These are phyloP conservation scores for Trichoderma hamatum DNA, from an alignment of 2,329 filamentous ascomycete species.

Conservation along the genomic window DNA sequence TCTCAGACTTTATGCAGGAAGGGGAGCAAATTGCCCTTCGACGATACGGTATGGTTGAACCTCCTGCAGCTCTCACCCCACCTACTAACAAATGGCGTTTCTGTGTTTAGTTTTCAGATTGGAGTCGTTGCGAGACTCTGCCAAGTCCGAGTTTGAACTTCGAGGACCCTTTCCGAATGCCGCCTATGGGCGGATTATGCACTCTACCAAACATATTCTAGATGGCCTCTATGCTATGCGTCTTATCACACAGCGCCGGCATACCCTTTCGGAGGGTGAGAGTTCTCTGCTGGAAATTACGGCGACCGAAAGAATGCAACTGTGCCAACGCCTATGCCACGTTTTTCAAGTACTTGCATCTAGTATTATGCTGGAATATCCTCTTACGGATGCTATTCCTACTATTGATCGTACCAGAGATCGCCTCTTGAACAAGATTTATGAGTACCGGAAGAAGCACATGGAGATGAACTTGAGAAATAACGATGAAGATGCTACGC, in stretches of 20 bases:
- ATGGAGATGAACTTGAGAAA: slow-evolving; percentile 40
- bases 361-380: slow-evolving; percentile 92
- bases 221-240: slow-evolving; percentile 98
- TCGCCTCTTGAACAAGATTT: slow-evolving; percentile 81
- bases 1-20: slow-evolving; percentile 78
- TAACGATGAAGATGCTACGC: slow-evolving; percentile 32
- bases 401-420: slow-evolving; percentile 81
- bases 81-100: background rate
- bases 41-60: slow-evolving; percentile 59
- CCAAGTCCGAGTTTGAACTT: slow-evolving; percentile 85
- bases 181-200: slow-evolving; percentile 73
- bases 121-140: slow-evolving; percentile 71
- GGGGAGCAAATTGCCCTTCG: slow-evolving; percentile 86
- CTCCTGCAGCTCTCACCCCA: background rate
- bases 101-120: slow-evolving; percentile 60
- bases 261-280: slow-evolving; percentile 76
- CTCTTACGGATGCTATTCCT: slow-evolving; percentile 84
- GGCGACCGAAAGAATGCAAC: slow-evolving; percentile 72
- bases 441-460: slow-evolving; percentile 77
- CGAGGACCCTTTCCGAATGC: slow-evolving; percentile 81
- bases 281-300: slow-evolving; percentile 80
- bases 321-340: slow-evolving; percentile 90
- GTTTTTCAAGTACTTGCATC: slow-evolving; percentile 84
- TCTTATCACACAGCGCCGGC: slow-evolving; percentile 77
- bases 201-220: slow-evolving; percentile 79